Evolutionary conservation across 805 yeast species (phyloP).

Genomic region (Yarrowia sp.): DNA sequence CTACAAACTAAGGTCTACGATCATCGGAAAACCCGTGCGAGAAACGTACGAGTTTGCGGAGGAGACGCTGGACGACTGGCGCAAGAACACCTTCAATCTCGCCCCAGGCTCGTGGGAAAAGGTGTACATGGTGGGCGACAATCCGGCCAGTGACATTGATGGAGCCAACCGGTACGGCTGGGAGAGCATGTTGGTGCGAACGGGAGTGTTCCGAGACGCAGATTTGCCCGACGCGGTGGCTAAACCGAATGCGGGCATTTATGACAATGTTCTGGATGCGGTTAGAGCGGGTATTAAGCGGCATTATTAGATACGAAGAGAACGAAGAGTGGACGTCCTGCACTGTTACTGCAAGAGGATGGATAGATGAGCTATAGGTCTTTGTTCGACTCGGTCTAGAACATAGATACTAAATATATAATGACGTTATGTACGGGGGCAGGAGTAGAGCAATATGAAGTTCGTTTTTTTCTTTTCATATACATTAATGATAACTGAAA

Average conservation of each 20-base stretch:
- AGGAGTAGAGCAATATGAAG: too few species aligned
- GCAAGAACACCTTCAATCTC: not conserved
- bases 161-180: constrained; percentile 90
- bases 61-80: constrained; percentile 54
- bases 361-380: too few species aligned
- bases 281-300: constrained; percentile 38
- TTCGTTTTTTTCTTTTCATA: too few species aligned
- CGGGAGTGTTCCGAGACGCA: constrained; percentile 79
- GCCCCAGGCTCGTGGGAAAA: constrained; percentile 38
- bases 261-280: constrained; percentile 51
- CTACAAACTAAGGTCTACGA: constrained; percentile 52
- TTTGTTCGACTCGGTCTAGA: too few species aligned
- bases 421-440: too few species aligned
- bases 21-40: constrained; percentile 78
- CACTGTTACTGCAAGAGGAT: too few species aligned
- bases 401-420: too few species aligned
- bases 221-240: constrained; percentile 39
- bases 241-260: constrained; percentile 47
- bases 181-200: constrained; percentile 77
- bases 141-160: constrained; percentile 85
- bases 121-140: constrained; percentile 97
- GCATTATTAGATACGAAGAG: not conserved
- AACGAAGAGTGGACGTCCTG: too few species aligned
- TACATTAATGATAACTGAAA: too few species aligned
- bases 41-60: constrained; percentile 83